Evolutionary conservation across 2,329 filamentous ascomycete species (phyloP).

Genomic region (Arachnomyces sp.): DNA sequence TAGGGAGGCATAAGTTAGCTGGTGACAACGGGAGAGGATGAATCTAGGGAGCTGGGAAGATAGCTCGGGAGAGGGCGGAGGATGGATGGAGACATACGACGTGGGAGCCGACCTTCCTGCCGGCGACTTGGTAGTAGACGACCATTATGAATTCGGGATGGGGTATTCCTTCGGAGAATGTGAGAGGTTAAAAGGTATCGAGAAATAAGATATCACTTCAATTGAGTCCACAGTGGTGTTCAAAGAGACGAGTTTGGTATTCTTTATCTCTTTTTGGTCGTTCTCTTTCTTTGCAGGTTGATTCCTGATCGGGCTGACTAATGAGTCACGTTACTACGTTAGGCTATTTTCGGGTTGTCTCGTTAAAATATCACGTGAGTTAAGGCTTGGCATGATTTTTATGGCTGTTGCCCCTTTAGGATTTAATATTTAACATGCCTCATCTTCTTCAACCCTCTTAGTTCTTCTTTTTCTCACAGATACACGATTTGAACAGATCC

Average conservation of each 20-base stretch:
- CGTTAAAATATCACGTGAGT: no score
- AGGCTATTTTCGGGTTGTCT: no score
- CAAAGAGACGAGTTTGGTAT: not conserved
- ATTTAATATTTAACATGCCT: no score
- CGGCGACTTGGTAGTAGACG: conserved; percentile 44
- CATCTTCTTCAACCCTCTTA: no score
- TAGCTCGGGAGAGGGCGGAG: conserved; percentile 6
- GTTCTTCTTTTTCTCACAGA: no score
- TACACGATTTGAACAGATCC: no score
- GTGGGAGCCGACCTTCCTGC: conserved; percentile 47
- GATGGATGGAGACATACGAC: conserved; percentile 33
- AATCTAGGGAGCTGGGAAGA: conserved; percentile 10
- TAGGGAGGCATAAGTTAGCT: not conserved
- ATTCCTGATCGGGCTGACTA: no score
- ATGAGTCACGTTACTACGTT: no score
- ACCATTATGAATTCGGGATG: conserved; percentile 39
- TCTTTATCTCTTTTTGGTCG: no score
- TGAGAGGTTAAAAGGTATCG: conserved; percentile 1
- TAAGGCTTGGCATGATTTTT: no score
- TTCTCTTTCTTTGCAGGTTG: no score
- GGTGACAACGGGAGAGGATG: conserved; percentile 14
- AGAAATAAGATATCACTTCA: not conserved
- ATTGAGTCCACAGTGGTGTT: not conserved
- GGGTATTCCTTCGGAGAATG: conserved; percentile 6
- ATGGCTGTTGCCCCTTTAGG: no score